A percentile compares a stretch with the other conserved stretches of the same genome.
Conservation (phyloP, 2,329 filamentous ascomycete genomes). For the Trichoderma guizhouense region DNA sequence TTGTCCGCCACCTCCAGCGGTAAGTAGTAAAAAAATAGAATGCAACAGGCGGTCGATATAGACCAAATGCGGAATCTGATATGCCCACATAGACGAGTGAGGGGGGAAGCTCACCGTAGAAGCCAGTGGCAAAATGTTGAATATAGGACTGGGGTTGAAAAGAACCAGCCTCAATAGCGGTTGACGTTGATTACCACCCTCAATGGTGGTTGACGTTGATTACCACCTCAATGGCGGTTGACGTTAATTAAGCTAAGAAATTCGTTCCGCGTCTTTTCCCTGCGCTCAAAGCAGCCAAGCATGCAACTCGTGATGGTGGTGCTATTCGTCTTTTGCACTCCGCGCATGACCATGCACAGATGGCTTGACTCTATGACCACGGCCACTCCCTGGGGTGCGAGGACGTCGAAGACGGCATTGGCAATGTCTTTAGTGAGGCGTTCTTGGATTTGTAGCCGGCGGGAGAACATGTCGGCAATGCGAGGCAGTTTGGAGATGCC, state of each 20-base stretch:
- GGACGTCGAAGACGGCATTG: constrained; percentile 84
- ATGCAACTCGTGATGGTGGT: constrained; percentile 95
- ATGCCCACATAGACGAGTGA: not conserved
- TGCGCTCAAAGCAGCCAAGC: constrained; percentile 89
- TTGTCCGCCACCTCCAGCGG: not conserved
- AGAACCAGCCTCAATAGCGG: constrained; percentile 6
- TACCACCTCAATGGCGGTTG: constrained; percentile 9
- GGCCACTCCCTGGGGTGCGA: constrained; percentile 90
- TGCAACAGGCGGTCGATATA: not conserved
- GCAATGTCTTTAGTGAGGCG: constrained; percentile 94
- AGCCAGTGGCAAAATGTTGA: constrained; percentile 10
- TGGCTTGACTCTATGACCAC: constrained; percentile 98
- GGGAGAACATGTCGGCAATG: constrained; percentile 95
- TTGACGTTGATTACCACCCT: constrained; percentile 47
- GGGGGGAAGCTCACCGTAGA: not conserved
- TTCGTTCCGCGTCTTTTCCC: constrained; percentile 91
- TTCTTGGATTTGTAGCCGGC: constrained; percentile 92
- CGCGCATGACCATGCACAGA: constrained; percentile 98
- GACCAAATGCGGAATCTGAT: not conserved
- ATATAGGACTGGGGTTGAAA: not conserved
- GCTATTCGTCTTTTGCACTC: constrained; percentile 87
- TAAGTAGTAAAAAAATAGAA: not conserved
- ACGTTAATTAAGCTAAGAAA: constrained; percentile 74
- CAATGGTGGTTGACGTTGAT: too few species aligned
- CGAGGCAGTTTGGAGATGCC: constrained; percentile 93